Evolutionary conservation across 805 yeast genomes (phyloP).

Genomic region (Candida boleticola): DNA sequence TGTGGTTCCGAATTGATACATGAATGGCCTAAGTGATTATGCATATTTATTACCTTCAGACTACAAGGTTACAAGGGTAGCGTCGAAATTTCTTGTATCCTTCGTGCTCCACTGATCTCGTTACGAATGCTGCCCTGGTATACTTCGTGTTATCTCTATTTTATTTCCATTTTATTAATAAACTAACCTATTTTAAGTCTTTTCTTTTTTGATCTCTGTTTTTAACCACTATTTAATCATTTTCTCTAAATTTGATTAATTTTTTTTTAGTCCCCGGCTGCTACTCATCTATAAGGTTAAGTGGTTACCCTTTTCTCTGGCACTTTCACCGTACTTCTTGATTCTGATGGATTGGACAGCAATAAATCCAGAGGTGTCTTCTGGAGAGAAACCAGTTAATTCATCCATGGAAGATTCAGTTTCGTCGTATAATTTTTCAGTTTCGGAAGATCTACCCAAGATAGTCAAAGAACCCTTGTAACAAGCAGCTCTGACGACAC

Average conservation of each 20-base stretch:
- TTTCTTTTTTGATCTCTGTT: too few species aligned
- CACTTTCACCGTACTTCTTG: conserved; percentile 96
- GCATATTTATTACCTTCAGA: too few species aligned
- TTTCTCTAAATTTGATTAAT: neutral
- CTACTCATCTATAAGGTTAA: conserved; percentile 37
- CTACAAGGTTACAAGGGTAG: too few species aligned
- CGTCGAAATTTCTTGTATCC: too few species aligned
- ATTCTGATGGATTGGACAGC: conserved; percentile 98
- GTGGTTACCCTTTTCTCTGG: conserved; percentile 70
- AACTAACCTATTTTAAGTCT: too few species aligned
- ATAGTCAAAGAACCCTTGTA: conserved; percentile 87
- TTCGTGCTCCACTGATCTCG: too few species aligned
- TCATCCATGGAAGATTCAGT: conserved; percentile 99
- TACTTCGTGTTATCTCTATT: too few species aligned
- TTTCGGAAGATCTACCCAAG: conserved; percentile 91
- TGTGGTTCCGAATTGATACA: too few species aligned
- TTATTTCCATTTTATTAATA: too few species aligned
- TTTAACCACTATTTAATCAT: too few species aligned
- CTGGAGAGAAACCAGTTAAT: conserved; percentile 95
- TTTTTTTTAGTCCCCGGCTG: neutral
- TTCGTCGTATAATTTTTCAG: conserved; percentile 96
- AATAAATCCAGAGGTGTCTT: conserved; percentile 95
- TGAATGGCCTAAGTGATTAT: too few species aligned
- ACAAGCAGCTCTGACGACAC: conserved; percentile 88
- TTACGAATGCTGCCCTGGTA: too few species aligned